A percentile compares a stretch with the other conserved stretches of the same genome.
These are phyloP conservation scores for Plectranthus barbatus DNA, from an alignment of 257 asterid genomes.

Conservation along the genomic window DNA sequence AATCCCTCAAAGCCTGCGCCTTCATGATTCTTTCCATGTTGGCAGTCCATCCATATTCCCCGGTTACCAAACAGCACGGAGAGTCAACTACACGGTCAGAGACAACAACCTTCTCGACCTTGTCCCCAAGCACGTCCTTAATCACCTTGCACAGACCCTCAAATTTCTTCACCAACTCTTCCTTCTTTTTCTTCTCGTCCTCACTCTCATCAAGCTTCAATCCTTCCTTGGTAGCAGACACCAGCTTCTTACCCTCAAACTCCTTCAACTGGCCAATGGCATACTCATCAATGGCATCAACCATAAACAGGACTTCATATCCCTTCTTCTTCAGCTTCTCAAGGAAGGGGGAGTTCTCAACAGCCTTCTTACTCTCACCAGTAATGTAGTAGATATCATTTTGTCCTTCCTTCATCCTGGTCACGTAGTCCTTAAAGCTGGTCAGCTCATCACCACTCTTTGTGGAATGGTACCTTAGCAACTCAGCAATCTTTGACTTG, in stretches of 20 bases:
- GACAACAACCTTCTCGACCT: conserved; percentile 55
- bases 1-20: conserved; percentile 60
- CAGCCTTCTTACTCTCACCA: conserved; percentile 68
- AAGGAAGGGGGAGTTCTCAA: conserved; percentile 60
- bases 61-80: conserved; percentile 67
- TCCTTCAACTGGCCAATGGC: conserved; percentile 54
- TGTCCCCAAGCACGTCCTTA: conserved; percentile 56
- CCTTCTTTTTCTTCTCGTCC: conserved; percentile 44
- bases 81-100: conserved; percentile 62
- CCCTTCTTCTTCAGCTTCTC: conserved; percentile 59
- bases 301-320: conserved; percentile 48
- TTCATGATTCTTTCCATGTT: conserved; percentile 70
- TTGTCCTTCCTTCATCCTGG: conserved; percentile 64
- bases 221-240: conserved; percentile 58
- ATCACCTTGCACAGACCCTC: conserved; percentile 60
- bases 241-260: conserved; percentile 51
- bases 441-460: conserved; percentile 63
- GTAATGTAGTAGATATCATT: conserved; percentile 49
- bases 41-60: conserved; percentile 62
- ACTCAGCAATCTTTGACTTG: conserved; percentile 45
- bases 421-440: conserved; percentile 61
- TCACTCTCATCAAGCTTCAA: conserved; percentile 52
- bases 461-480: conserved; percentile 48
- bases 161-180: conserved; percentile 37
- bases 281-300: conserved; percentile 58